Evolutionary conservation across 768 basidiomycete genomes (phyloP).

Genomic region (Porphyrellus cyaneotinctus): DNA sequence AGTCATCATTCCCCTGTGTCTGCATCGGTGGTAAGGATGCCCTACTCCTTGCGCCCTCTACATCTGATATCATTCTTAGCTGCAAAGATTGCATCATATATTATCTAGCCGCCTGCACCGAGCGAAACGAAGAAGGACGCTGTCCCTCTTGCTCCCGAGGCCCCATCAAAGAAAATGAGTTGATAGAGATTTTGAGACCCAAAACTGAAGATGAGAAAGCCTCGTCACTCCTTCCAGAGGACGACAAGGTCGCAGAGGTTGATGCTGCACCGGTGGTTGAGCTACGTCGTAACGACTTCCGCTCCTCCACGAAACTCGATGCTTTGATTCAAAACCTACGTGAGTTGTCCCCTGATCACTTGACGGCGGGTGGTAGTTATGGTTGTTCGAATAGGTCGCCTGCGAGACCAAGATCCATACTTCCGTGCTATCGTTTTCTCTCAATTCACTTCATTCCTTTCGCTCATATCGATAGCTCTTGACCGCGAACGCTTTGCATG

Average conservation of each 20-base stretch:
- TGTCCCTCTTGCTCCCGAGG: conserved; percentile 81
- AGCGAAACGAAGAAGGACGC: conserved; percentile 61
- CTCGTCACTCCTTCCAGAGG: conserved; percentile 1
- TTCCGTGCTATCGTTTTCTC: conserved; percentile 88
- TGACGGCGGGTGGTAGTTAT: background rate
- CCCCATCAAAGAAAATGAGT: conserved; percentile 59
- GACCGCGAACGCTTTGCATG: conserved; percentile 65
- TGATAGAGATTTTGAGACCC: conserved; percentile 57
- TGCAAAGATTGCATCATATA: conserved; percentile 90
- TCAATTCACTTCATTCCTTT: conserved; percentile 85
- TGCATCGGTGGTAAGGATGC: conserved; percentile 62
- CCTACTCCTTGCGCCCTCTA: background rate
- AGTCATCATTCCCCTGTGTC: conserved; percentile 67
- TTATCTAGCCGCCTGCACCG: conserved; percentile 64
- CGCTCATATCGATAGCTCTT: conserved; percentile 70
- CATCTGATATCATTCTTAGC: conserved; percentile 35
- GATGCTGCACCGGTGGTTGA: conserved; percentile 42
- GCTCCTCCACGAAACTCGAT: conserved; percentile 87
- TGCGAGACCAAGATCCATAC: conserved; percentile 66
- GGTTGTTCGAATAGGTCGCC: conserved; percentile 41
- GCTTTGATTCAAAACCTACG: conserved; percentile 75
- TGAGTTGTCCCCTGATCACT: conserved; percentile 28
- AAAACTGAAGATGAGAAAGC: conserved; percentile 11
- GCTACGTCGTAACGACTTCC: conserved; percentile 78
- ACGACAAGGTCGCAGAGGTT: conserved; percentile 16